Percentiles rank a stretch among this genome's conserved stretches.
These are phyloP conservation scores for Neurospora sp. DNA, from an alignment of 495 filamentous ascomycete genomes.

Conservation along the genomic window DNA sequence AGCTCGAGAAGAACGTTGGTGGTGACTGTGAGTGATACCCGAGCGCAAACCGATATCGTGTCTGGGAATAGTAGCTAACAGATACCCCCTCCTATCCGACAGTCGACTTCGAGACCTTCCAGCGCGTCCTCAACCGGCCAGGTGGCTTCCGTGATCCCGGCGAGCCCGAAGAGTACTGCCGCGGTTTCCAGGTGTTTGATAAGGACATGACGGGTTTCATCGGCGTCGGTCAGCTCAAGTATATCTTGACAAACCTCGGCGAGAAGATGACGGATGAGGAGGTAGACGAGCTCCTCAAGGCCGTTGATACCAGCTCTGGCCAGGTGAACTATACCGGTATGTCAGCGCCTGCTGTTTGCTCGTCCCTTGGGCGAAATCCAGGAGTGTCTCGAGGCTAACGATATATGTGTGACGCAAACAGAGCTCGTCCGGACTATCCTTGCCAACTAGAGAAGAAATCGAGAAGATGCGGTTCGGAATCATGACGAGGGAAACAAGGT, in stretches of 20 bases:
- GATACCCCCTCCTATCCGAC: not conserved
- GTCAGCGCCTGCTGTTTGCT: conserved; percentile 11
- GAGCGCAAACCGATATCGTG: not conserved
- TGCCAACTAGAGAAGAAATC: conserved; percentile 54
- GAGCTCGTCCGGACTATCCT: conserved; percentile 92
- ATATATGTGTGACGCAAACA: conserved; percentile 18
- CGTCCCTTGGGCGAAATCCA: not conserved
- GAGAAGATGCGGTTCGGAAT: not conserved
- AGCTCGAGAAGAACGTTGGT: conserved; percentile 79
- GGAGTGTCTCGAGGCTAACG: conserved; percentile 5
- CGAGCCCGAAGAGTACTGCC: conserved; percentile 94
- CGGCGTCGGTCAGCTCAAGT: conserved; percentile 90
- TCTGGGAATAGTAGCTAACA: not conserved
- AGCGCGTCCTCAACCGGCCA: conserved; percentile 89
- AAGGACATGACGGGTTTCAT: conserved; percentile 98
- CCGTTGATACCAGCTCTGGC: conserved; percentile 83
- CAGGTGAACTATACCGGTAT: conserved; percentile 94
- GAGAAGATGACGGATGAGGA: conserved; percentile 99
- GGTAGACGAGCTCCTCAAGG: conserved; percentile 96
- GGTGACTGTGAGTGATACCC: conserved; percentile 66
- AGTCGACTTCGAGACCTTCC: conserved; percentile 98
- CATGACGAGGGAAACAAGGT: not conserved
- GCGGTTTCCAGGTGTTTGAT: conserved; percentile 97
- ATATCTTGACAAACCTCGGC: conserved; percentile 91
- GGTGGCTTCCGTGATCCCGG: conserved; percentile 97